Conservation (phyloP, 1,284 basidiomycete species). For the Pholiota adiposa region DNA sequence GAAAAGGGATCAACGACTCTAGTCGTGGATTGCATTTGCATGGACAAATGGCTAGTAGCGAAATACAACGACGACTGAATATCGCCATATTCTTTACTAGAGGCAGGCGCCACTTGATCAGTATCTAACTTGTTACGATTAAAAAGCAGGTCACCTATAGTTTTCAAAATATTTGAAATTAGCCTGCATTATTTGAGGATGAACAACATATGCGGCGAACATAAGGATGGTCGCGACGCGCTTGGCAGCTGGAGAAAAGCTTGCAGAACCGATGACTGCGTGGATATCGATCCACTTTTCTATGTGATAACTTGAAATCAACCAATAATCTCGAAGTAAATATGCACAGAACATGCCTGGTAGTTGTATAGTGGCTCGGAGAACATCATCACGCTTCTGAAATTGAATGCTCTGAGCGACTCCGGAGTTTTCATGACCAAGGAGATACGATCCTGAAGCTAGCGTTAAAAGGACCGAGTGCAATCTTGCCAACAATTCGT, state of each 20-base stretch:
- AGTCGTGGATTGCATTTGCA: conserved; percentile 13
- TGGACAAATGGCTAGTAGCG: conserved; percentile 5
- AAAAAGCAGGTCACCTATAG: not conserved
- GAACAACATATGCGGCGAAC: conserved; percentile 58
- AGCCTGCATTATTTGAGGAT: conserved; percentile 39
- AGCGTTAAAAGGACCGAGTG: conserved; percentile 40
- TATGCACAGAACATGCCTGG: conserved; percentile 49
- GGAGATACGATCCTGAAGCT: conserved; percentile 8
- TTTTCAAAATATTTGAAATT: conserved; percentile 2
- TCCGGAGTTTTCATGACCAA: conserved; percentile 14
- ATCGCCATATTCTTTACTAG: not conserved
- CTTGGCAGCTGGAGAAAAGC: conserved; percentile 60
- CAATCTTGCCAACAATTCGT: conserved; percentile 60
- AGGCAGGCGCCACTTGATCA: not conserved
- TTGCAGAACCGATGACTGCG: conserved; percentile 46
- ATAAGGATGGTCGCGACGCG: conserved; percentile 57
- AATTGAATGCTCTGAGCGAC: conserved; percentile 37
- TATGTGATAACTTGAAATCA: too few relatives aligned
- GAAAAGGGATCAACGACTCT: not conserved
- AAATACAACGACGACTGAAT: conserved; percentile 4
- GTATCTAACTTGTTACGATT: not conserved
- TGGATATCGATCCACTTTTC: conserved; percentile 56
- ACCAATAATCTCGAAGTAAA: too few relatives aligned
- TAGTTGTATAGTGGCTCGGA: conserved; percentile 65
- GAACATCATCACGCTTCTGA: conserved; percentile 50